Evolutionary conservation across 495 filamentous ascomycete species (phyloP), one percentile per base, ranked within the genome.

Genomic region (Entonaema liquescens): DNA sequence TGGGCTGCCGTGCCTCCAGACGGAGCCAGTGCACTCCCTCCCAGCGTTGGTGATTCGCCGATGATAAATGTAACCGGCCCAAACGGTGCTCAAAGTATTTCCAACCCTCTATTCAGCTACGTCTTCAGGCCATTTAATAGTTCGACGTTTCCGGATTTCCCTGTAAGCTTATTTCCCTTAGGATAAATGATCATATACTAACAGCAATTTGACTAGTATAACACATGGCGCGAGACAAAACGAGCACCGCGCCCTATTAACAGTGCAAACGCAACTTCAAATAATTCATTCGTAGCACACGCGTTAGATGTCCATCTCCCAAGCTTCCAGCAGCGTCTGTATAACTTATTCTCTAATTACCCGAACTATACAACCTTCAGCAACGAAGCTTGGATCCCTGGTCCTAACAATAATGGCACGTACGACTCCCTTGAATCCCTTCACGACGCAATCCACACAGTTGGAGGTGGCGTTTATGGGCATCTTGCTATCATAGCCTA

Each of bases 401-500:
- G 49, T 42, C 40, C 72, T 5, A 60, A 78, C 5, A 60, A 78
- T 60, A 77, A 81, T 28, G 73, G 67, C 11, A 75, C 77, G 29
- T 82, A 76, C 35, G 88, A 90, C 72, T 89, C 86, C 9, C 68
- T 91, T 11, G 89, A 91, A 75, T 83, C 86, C 1, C 56, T 92
- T 3, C 90, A 93, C 74, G 88, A 92, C 75, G 83, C 79, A 3
- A 84, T 92, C 50, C 90, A 92, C 67, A 84, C 84, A 12, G 84
- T 90, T 9, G 79, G 79, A 31, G 85, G 82, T n/a, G 82, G 82
- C 8, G 71, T 63, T 55, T 79, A 70, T 70, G 89, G 91, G 0
- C 89, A 92, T 72, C 91, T 93, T 89, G 80, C 82, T 2, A 84
- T 84, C 66, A 82, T 90, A 26, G 84, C 85, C 0, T 91, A 87